phyloP scores from a whole-genome alignment of 495 filamentous ascomycete genomes.

The Cudoniella acicularis region DNA sequence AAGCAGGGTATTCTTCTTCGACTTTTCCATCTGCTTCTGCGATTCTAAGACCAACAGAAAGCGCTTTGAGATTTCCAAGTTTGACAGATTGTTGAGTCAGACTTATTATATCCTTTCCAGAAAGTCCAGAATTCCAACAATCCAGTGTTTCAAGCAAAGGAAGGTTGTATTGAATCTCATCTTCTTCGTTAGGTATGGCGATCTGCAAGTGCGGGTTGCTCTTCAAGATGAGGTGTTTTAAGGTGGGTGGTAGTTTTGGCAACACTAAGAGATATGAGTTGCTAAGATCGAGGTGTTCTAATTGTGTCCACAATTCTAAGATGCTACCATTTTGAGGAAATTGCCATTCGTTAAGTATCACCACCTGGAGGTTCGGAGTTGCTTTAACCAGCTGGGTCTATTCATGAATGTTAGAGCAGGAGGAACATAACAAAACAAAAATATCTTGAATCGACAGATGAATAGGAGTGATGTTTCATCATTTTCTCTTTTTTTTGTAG shows the following conservation, averaged over 20 bases:
- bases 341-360: conserved; percentile 11
- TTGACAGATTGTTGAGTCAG: conserved; percentile 14
- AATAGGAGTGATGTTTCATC: not conserved
- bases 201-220: not conserved
- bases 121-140: conserved; percentile 2
- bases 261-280: not conserved
- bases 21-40: not conserved
- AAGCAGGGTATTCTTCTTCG: conserved; percentile 13
- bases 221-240: conserved; percentile 16
- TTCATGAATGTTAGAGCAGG: not conserved
- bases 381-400: not conserved
- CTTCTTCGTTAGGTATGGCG: not conserved
- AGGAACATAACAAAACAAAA: no score
- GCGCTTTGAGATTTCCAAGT: conserved; percentile 10
- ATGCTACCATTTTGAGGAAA: not conserved
- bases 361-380: conserved; percentile 10
- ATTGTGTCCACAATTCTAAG: conserved; percentile 1
- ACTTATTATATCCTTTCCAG: not conserved
- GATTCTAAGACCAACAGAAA: conserved; percentile 11
- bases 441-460: no score
- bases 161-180: not conserved
- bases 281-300: conserved; percentile 15
- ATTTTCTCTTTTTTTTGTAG: not conserved
- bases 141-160: conserved; percentile 25
- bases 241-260: conserved; percentile 14